A percentile compares a stretch with the other conserved stretches of the same genome.
These are phyloP conservation scores for Penicillium occitanis DNA, from an alignment of 2,329 filamentous ascomycete species.

Conservation along the genomic window DNA sequence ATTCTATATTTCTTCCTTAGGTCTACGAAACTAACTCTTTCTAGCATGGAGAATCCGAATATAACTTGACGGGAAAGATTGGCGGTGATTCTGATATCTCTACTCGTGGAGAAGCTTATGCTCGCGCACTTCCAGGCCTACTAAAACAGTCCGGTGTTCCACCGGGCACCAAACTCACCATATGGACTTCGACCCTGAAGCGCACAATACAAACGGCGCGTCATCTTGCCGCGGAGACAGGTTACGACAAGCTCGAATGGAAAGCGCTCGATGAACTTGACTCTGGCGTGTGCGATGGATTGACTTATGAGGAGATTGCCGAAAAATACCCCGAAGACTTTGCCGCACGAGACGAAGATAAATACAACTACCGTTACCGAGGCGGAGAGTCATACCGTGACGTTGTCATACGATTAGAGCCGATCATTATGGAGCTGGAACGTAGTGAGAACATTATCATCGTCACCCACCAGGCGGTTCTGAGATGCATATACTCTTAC, in stretches of 20 bases:
- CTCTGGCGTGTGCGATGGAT: constrained; percentile 90
- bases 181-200: constrained; percentile 73
- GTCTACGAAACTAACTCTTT: neutral
- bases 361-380: constrained; percentile 98
- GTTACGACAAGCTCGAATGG: constrained; percentile 94
- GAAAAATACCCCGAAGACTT: constrained; percentile 92
- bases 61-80: constrained; percentile 86
- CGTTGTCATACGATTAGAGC: constrained; percentile 94
- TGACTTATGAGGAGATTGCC: constrained; percentile 95
- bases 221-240: constrained; percentile 66
- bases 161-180: constrained; percentile 60
- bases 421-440: constrained; percentile 99
- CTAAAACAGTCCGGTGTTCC: constrained; percentile 85
- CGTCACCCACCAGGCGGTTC: constrained; percentile 93
- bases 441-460: constrained; percentile 96
- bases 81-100: constrained; percentile 90
- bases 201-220: constrained; percentile 90
- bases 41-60: constrained; percentile 91
- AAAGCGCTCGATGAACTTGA: constrained; percentile 98
- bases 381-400: constrained; percentile 95
- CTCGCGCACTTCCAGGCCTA: constrained; percentile 77
- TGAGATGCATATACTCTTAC: constrained; percentile 97
- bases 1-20: neutral
- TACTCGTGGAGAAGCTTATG: constrained; percentile 81
- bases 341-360: constrained; percentile 91